Evolutionary conservation across 2,329 filamentous ascomycete species (phyloP), one percentile per base, ranked within the genome.

Genomic region (Xylaria sp.): DNA sequence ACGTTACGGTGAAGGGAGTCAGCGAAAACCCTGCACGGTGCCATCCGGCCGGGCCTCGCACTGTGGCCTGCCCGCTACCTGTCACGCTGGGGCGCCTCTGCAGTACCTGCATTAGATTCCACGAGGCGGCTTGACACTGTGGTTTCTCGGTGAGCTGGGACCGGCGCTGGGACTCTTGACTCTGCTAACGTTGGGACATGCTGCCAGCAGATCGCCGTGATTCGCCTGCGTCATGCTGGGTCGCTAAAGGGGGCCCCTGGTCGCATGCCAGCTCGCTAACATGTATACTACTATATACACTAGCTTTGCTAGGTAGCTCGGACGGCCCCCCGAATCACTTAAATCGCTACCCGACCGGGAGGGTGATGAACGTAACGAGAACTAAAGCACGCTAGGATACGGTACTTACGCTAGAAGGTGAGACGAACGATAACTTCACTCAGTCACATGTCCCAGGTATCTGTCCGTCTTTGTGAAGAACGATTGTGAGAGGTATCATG

Each of bases 101-200:
- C 28, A 77, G 75, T 77, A 76, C 76, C 76, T 77, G 76, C 76
- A 76, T 77, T 77, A 77, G 75, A 72, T 72, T 64, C 70, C 69
- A 73, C 72, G 71, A 74, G 67, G 70, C 72, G 67, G 72, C 70
- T 73, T 66, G 63, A 70, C 75, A 76, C 72, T 73, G 75, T 75
- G 62, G 9, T 57, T 66, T 66, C 71, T 76, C 75, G 70, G 74
- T 73, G 68, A 71, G 73, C 71, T 75, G 74, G 70, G 68, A 73
- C 52, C 52, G 28, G 8, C 7, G 34, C 34, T 37, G 34, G 34
- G 34, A 37, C 34, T 8, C 34, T 37, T 37, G 34, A 37, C 34
- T 37, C 34, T 10, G 34, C 34, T 37, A 10, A 44, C 59, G 54
- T 48, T 64, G 59, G 58, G 48, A 60, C 46, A 50, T 58, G 15